phyloP scores from a whole-genome alignment of 2,329 filamentous ascomycete genomes.

The Penicillium sp. region DNA sequence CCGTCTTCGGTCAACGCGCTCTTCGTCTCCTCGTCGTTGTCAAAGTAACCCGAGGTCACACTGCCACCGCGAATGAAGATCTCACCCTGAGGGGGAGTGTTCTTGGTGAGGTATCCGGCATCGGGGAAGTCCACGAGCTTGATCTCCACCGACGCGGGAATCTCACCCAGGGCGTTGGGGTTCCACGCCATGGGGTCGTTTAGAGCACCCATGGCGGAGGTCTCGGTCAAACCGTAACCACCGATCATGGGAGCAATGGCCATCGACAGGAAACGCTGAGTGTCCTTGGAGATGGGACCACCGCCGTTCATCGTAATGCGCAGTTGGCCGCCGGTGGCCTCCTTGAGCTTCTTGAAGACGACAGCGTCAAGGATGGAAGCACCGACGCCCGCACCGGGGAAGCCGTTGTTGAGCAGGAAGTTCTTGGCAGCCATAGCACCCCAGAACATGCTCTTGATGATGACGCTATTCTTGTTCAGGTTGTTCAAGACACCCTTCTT shows the following conservation, averaged over 20 bases:
- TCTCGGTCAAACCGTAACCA: conserved; percentile 94
- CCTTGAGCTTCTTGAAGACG: conserved; percentile 89
- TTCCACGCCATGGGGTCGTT: conserved; percentile 81
- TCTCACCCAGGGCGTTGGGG: conserved; percentile 70
- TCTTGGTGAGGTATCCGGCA: conserved; percentile 75
- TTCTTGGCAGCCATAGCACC: conserved; percentile 60
- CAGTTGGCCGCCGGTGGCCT: conserved; percentile 82
- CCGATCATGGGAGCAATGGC: conserved; percentile 91
- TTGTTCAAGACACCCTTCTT: conserved; percentile 88
- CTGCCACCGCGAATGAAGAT: conserved; percentile 80
- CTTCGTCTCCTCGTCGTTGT: conserved; percentile 81
- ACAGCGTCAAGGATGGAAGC: conserved; percentile 71
- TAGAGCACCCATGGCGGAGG: conserved; percentile 61
- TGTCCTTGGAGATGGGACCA: conserved; percentile 83
- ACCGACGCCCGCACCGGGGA: conserved; percentile 52
- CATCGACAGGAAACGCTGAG: conserved; percentile 85
- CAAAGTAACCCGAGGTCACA: conserved; percentile 75
- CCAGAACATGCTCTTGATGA: conserved; percentile 78
- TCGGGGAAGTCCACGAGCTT: conserved; percentile 91
- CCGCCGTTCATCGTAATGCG: conserved; percentile 93
- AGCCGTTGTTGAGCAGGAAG: conserved; percentile 55
- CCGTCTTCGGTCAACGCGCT: conserved; percentile 76
- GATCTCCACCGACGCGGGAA: conserved; percentile 74
- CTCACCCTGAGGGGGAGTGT: conserved; percentile 81
- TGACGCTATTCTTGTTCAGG: conserved; percentile 67